A percentile compares a stretch with the other conserved stretches of the same genome.
Evolutionary conservation across 371 early-diverging fungal genomes (phyloP).

Genomic region (Apophysomyces ossiformis): DNA sequence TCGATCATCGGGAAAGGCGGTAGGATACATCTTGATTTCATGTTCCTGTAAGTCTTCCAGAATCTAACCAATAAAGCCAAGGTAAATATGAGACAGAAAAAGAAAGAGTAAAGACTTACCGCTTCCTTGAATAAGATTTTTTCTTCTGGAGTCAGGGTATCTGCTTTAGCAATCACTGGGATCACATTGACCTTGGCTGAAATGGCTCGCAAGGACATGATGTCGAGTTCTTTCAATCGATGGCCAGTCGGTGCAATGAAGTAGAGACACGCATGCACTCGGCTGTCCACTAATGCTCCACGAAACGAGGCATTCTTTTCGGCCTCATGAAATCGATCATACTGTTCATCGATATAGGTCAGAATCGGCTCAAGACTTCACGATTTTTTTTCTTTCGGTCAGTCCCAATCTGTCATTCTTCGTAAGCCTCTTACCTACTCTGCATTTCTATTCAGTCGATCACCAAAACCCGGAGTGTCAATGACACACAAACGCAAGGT

Average conservation of each 20-base stretch:
- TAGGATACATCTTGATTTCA: constrained; percentile 75
- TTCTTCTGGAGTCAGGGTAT: constrained; percentile 71
- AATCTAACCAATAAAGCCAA: constrained; percentile 35
- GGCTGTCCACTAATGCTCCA: constrained; percentile 69
- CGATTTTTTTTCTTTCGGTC: constrained; percentile 1
- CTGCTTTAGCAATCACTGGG: constrained; percentile 82
- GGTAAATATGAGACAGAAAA: too few species aligned
- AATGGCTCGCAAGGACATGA: constrained; percentile 82
- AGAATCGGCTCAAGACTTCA: constrained; percentile 77
- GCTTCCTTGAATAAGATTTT: constrained; percentile 69
- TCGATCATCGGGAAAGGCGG: constrained; percentile 57
- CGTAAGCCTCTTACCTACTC: constrained; percentile 72
- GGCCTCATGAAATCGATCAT: constrained; percentile 88
- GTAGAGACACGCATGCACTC: constrained; percentile 94
- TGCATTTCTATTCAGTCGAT: constrained; percentile 75
- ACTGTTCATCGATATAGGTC: constrained; percentile 91
- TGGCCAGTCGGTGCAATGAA: constrained; percentile 95
- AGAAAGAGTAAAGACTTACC: constrained; percentile 34
- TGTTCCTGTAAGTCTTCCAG: constrained; percentile 75
- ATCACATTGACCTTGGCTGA: constrained; percentile 88
- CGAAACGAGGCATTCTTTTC: constrained; percentile 89
- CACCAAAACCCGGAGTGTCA: constrained; percentile 97
- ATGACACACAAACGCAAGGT: constrained; percentile 86
- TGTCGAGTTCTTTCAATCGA: constrained; percentile 90
- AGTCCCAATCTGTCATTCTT: neutral